Conservation (phyloP, 768 basidiomycete species). For the Mrakia gelida region DNA sequence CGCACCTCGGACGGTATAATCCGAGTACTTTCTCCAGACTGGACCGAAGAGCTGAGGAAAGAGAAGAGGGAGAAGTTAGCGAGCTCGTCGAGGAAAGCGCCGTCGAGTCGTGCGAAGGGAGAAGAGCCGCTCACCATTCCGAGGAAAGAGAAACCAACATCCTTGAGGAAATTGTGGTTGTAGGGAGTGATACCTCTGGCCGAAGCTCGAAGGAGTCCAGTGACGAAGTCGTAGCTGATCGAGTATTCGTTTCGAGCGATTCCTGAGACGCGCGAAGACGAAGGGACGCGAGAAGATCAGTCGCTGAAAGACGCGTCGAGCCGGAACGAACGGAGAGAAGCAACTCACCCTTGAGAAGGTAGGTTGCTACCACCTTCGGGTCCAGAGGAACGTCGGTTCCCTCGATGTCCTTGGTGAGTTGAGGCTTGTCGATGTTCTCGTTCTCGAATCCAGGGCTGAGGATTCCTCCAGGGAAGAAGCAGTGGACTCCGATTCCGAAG, state of each 20-base stretch:
- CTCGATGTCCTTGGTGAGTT: constrained; percentile 70
- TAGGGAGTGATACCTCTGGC: constrained; percentile 62
- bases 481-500: constrained; percentile 71
- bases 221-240: constrained; percentile 68
- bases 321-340: not conserved
- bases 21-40: constrained; percentile 36
- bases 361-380: constrained; percentile 60
- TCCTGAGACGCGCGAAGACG: constrained; percentile 47
- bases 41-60: constrained; percentile 35
- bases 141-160: constrained; percentile 50
- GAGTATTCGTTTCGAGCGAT: constrained; percentile 66
- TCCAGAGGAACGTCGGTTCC: constrained; percentile 62
- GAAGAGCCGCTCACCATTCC: constrained; percentile 46
- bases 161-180: constrained; percentile 56
- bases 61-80: not conserved
- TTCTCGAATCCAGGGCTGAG: constrained; percentile 67
- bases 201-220: constrained; percentile 62
- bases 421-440: constrained; percentile 74
- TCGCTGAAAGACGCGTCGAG: not conserved
- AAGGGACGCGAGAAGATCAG: not conserved
- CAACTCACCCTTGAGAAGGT: constrained; percentile 57
- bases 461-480: constrained; percentile 80
- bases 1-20: constrained; percentile 36
- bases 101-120: not conserved
- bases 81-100: not conserved